Evolutionary conservation across 2,329 filamentous ascomycete species (phyloP).

Genomic region (Fusarium decemcellulare): DNA sequence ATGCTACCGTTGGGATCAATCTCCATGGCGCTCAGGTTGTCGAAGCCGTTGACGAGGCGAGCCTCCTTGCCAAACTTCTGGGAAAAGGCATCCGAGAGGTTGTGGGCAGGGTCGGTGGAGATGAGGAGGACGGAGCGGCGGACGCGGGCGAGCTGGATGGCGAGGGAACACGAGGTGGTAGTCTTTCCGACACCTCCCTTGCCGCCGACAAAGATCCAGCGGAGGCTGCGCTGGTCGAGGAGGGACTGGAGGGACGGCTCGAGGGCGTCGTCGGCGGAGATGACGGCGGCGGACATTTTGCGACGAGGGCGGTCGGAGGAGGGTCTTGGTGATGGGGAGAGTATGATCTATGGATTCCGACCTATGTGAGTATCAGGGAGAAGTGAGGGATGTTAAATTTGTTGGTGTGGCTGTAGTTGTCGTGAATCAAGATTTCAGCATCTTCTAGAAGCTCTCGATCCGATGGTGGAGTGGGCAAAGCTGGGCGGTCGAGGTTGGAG

Average conservation of each 20-base stretch:
- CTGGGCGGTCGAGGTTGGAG: constrained; percentile 30
- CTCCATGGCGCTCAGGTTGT: constrained; percentile 97
- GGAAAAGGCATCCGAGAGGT: constrained; percentile 96
- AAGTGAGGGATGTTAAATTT: background rate
- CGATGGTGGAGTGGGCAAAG: constrained; percentile 39
- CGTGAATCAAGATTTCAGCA: constrained; percentile 36
- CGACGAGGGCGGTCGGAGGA: background rate
- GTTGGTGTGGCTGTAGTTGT: constrained; percentile 9
- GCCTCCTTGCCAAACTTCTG: constrained; percentile 99
- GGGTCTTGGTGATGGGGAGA: background rate
- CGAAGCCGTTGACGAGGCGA: constrained; percentile 89
- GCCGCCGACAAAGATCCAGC: constrained; percentile 99
- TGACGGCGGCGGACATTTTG: constrained; percentile 57
- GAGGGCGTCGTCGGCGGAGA: constrained; percentile 77
- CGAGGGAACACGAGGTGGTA: constrained; percentile 98
- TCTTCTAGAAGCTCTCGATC: constrained; percentile 45
- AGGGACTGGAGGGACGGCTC: constrained; percentile 95
- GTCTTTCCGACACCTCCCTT: constrained; percentile 99
- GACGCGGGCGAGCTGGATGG: constrained; percentile 95
- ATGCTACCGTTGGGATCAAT: constrained; percentile 99
- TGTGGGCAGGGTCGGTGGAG: constrained; percentile 98
- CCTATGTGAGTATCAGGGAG: background rate
- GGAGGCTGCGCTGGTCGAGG: constrained; percentile 92
- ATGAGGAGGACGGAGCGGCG: constrained; percentile 97
- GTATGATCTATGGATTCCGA: background rate